Percentiles rank a stretch among this genome's conserved stretches.
Conservation (phyloP, 768 basidiomycete genomes). For the Gyrodon lividus region DNA sequence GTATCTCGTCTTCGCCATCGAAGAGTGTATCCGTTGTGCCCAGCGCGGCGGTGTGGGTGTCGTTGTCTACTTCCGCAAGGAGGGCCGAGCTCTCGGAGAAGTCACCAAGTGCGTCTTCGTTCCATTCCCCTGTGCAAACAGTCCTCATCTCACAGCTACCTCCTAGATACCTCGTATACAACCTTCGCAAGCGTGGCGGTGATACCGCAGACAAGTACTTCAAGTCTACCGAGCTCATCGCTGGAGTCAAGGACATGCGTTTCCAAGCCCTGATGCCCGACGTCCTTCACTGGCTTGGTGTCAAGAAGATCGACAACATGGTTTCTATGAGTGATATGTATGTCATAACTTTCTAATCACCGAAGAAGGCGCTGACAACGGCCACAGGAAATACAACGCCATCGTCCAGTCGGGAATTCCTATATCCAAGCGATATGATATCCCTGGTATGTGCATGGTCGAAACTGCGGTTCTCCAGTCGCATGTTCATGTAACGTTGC, state of each 20-base stretch:
- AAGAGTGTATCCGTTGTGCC: constrained; percentile 85
- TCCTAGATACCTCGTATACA: constrained; percentile 86
- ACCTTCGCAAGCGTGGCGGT: constrained; percentile 91
- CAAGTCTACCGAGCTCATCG: constrained; percentile 88
- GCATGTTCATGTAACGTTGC: not conserved
- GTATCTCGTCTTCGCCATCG: constrained; percentile 88
- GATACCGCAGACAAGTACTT: constrained; percentile 95
- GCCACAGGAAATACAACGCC: constrained; percentile 84
- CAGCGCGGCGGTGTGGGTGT: constrained; percentile 88
- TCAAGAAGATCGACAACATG: constrained; percentile 87
- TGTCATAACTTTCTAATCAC: constrained; percentile 16
- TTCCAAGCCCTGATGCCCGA: constrained; percentile 96
- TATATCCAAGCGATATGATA: constrained; percentile 79
- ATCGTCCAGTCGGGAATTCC: constrained; percentile 88
- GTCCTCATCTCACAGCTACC: not conserved
- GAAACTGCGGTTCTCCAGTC: not conserved
- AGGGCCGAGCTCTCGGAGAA: constrained; percentile 90
- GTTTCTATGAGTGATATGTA: constrained; percentile 86
- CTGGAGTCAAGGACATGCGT: constrained; percentile 95
- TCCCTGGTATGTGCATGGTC: constrained; percentile 56
- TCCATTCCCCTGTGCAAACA: not conserved
- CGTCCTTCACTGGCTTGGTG: constrained; percentile 92
- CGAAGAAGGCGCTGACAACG: not conserved
- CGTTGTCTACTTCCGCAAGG: constrained; percentile 93
- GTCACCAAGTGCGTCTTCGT: constrained; percentile 72